Evolutionary conservation across 2,329 filamentous ascomycete species (phyloP).

Genomic region (Hypoxylon sp.): DNA sequence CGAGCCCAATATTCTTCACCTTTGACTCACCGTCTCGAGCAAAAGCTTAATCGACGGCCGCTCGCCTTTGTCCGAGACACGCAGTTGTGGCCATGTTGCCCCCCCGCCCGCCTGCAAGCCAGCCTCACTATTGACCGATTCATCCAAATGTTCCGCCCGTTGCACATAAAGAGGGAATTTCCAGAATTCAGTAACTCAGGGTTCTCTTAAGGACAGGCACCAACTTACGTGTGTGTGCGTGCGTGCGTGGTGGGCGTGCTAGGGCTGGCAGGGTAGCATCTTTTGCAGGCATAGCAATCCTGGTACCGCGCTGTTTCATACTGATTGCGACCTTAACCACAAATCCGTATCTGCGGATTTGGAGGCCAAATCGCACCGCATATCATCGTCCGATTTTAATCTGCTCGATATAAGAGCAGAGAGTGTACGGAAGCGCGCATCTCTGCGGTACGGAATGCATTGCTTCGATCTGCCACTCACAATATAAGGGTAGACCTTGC

Average conservation of each 20-base stretch:
- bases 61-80: conserved; percentile 18
- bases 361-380: conserved; percentile 17
- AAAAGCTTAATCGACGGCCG: conserved; percentile 15
- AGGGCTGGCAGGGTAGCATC: conserved; percentile 31
- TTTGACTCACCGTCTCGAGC: conserved; percentile 24
- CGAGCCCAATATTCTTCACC: conserved; percentile 19
- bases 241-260: no score
- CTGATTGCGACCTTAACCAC: conserved; percentile 30
- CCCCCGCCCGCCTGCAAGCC: conserved; percentile 1
- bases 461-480: not conserved
- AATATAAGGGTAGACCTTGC: not conserved
- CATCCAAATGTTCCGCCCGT: conserved; percentile 1
- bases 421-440: not conserved
- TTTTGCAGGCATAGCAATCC: conserved; percentile 35
- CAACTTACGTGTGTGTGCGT: not conserved
- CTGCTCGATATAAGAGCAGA: not conserved
- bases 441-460: not conserved
- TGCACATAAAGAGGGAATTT: conserved; percentile 8
- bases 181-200: conserved; percentile 2
- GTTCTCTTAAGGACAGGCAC: conserved; percentile 4
- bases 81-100: not conserved
- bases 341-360: conserved; percentile 13
- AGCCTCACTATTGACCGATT: conserved; percentile 2
- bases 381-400: not conserved
- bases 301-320: conserved; percentile 24